Evolutionary conservation across 331 rosid genomes (phyloP).

Genomic region (Ulmus americana): DNA sequence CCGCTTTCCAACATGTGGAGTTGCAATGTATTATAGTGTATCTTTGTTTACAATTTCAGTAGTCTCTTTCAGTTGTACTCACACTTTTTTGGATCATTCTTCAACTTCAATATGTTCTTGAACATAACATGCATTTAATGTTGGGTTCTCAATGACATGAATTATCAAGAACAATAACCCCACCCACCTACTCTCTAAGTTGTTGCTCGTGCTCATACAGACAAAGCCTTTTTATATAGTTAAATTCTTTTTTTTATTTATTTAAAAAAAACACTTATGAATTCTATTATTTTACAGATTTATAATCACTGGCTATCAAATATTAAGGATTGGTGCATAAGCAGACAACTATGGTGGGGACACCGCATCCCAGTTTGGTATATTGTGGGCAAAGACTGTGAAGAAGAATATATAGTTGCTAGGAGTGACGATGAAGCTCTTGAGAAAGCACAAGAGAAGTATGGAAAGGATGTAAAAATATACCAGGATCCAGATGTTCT

Average conservation of each 20-base stretch:
- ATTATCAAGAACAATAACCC: neutral
- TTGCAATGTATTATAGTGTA: too few species aligned
- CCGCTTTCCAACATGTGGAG: neutral
- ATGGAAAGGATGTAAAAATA: conserved; percentile 71
- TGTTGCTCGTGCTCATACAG: neutral
- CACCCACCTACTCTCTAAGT: neutral
- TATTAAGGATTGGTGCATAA: conserved; percentile 98
- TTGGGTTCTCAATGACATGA: neutral
- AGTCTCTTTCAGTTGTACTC: too few species aligned
- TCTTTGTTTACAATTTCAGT: too few species aligned
- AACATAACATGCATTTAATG: neutral
- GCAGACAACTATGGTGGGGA: conserved; percentile 99
- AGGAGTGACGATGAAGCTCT: conserved; percentile 71
- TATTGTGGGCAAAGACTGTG: conserved; percentile 68
- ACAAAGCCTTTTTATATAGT: neutral
- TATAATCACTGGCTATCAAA: conserved; percentile 95
- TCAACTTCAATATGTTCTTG: neutral
- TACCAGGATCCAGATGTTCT: conserved; percentile 96
- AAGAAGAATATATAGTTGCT: conserved; percentile 92
- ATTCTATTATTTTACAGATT: conserved; percentile 49
- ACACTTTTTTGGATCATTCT: neutral
- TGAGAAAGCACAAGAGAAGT: conserved; percentile 57
- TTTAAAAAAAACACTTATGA: neutral
- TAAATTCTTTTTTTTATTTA: neutral
- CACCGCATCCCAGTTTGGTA: conserved; percentile 98